Percentiles rank a stretch among this genome's conserved stretches.
Conservation (phyloP, 1,284 basidiomycete species). For the Xerocomus nothofagi region DNA sequence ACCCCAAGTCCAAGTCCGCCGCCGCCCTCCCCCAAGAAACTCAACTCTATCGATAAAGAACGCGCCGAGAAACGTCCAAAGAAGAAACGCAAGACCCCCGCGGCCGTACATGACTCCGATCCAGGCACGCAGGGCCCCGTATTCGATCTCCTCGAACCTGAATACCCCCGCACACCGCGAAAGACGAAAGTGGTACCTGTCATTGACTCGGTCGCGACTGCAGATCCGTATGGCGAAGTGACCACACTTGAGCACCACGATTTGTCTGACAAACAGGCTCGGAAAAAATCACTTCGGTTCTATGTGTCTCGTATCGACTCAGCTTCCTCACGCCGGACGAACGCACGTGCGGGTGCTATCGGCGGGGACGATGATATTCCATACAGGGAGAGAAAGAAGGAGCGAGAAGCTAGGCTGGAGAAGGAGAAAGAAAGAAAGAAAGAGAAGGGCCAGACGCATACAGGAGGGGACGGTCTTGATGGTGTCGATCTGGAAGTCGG, state of each 20-base stretch:
- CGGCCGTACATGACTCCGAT: conserved; percentile 19
- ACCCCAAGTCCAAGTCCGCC: conserved; percentile 7
- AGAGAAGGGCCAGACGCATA: conserved; percentile 40
- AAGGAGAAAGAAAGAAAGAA: conserved; percentile 49
- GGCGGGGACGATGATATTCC: conserved; percentile 91
- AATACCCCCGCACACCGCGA: conserved; percentile 44
- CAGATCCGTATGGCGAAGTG: conserved; percentile 76
- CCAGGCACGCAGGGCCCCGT: conserved; percentile 35
- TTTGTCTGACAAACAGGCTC: conserved; percentile 76
- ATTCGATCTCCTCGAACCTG: conserved; percentile 76
- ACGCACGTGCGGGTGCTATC: conserved; percentile 60
- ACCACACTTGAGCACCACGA: conserved; percentile 70
- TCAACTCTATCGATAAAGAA: conserved; percentile 9
- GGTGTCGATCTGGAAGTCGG: conserved; percentile 46
- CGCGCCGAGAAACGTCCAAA: conserved; percentile 26
- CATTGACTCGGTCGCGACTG: conserved; percentile 23
- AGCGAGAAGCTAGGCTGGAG: conserved; percentile 52
- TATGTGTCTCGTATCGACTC: conserved; percentile 83
- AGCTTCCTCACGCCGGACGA: conserved; percentile 66
- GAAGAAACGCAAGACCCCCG: conserved; percentile 43
- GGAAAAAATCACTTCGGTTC: conserved; percentile 82
- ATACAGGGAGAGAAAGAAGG: conserved; percentile 67
- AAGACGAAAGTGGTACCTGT: conserved; percentile 12
- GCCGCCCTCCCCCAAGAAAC: conserved; percentile 20
- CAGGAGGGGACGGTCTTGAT: conserved; percentile 67